phyloP scores from a whole-genome alignment of 495 filamentous ascomycete genomes.

The Lasiosphaeria miniovina region DNA sequence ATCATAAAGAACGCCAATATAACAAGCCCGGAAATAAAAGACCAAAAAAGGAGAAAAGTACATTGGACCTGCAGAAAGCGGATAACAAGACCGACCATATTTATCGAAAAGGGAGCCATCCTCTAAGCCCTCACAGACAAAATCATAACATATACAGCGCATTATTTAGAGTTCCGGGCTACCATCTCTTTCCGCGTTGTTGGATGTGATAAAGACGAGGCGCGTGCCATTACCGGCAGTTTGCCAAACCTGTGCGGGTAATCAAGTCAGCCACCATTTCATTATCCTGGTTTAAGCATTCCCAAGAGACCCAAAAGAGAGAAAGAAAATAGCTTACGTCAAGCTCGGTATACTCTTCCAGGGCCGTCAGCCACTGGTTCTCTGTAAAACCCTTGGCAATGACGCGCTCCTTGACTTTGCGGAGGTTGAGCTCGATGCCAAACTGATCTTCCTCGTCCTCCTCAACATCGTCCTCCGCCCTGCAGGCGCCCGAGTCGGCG shows the following conservation, averaged over 20 bases:
- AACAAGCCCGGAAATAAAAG: conserved; percentile 1
- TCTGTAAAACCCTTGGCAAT: conserved; percentile 96
- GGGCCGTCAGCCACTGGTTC: conserved; percentile 78
- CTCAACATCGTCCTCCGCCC: conserved; percentile 69
- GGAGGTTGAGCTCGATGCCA: conserved; percentile 76
- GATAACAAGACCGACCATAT: not conserved
- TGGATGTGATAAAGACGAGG: conserved; percentile 67
- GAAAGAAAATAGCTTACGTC: conserved; percentile 63
- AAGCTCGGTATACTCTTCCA: conserved; percentile 84
- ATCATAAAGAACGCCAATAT: not conserved
- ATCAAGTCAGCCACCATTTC: conserved; percentile 19
- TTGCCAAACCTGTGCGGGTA: conserved; percentile 77
- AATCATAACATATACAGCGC: not conserved
- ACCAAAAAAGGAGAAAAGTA: not conserved
- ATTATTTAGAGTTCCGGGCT: conserved; percentile 22
- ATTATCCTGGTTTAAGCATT: not conserved
- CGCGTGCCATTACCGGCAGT: conserved; percentile 80
- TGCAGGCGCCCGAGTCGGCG: conserved; percentile 68
- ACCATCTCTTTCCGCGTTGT: conserved; percentile 35
- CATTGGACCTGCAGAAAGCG: not conserved
- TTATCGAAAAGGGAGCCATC: no score
- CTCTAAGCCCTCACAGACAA: not conserved
- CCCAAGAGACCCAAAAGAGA: not conserved
- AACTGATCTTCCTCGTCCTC: conserved; percentile 42
- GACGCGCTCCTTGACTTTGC: conserved; percentile 82